phyloP scores from a whole-genome alignment of 352 stramenopile species.

The Elongisporangium anandrum region DNA sequence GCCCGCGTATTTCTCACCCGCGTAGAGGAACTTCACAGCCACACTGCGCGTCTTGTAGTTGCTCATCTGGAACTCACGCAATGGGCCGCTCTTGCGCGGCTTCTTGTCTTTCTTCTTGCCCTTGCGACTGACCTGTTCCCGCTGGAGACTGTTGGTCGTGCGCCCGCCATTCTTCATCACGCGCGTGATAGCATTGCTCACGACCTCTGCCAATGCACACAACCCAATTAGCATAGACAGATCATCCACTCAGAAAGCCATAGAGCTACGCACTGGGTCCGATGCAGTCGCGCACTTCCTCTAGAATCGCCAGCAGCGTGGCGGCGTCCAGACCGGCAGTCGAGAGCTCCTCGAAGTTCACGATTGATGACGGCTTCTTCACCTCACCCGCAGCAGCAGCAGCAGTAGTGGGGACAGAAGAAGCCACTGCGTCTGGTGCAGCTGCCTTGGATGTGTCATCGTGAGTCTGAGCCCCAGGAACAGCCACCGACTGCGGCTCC shows the following conservation, averaged over 20 bases:
- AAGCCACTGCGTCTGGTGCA: neutral
- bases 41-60: conserved; percentile 73
- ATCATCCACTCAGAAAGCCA: conserved; percentile 3
- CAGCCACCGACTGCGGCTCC: neutral
- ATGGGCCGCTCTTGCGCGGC: conserved; percentile 19
- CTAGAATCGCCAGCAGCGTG: conserved; percentile 63
- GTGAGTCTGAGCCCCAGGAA: neutral
- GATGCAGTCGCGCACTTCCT: conserved; percentile 50
- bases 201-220: conserved; percentile 28
- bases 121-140: conserved; percentile 8
- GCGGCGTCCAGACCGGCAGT: conserved; percentile 28
- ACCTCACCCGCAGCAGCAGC: conserved; percentile 3
- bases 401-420: neutral
- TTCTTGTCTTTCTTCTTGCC: conserved; percentile 57
- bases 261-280: conserved; percentile 45
- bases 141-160: conserved; percentile 14
- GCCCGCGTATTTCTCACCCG: conserved; percentile 86
- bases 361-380: neutral
- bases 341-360: conserved; percentile 9
- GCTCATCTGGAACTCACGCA: conserved; percentile 64
- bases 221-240: conserved; percentile 6
- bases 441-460: conserved; percentile 4
- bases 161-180: conserved; percentile 42
- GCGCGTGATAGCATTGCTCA: conserved; percentile 68
- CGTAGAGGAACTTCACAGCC: conserved; percentile 83